Percentiles rank a stretch among this genome's conserved stretches.
phyloP scores from a whole-genome alignment of 225 moss, liverwort and hornwort species.

The Climacium dendroides region DNA sequence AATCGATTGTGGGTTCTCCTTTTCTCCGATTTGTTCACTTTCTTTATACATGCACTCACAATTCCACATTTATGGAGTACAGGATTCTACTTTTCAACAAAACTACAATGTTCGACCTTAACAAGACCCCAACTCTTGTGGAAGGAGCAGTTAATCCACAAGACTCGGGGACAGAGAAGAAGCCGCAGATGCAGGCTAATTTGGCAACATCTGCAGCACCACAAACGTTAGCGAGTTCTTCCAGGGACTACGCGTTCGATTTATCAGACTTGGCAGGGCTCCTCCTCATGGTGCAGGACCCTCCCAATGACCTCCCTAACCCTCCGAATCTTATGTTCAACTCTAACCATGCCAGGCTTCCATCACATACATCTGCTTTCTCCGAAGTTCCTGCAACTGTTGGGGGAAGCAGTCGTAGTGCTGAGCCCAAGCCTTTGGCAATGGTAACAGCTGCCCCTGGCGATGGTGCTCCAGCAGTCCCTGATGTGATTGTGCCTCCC shows the following conservation, averaged over 20 bases:
- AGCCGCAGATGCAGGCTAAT: background rate
- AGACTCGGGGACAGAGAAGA: background rate
- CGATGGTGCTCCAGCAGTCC: background rate
- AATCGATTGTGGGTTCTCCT: background rate
- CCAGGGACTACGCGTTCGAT: background rate
- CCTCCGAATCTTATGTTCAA: background rate
- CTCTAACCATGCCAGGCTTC: background rate
- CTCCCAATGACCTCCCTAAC: background rate
- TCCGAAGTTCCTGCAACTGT: background rate
- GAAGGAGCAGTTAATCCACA: background rate
- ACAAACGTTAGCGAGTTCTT: no score
- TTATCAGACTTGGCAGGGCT: background rate
- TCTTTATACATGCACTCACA: background rate
- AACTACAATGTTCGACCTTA: background rate
- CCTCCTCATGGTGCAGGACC: background rate
- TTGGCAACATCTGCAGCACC: background rate
- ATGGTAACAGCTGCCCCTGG: background rate
- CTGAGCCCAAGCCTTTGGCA: background rate
- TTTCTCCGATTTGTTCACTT: no score
- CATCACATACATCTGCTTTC: background rate
- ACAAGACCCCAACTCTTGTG: background rate
- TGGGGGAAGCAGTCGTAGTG: no score
- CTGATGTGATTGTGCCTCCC: background rate
- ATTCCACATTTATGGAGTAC: background rate
- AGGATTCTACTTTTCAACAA: background rate